Percentiles rank a stretch among this genome's conserved stretches.
These are phyloP conservation scores for Fusarium chaquense DNA, from an alignment of 2,329 filamentous ascomycete genomes.

Conservation along the genomic window DNA sequence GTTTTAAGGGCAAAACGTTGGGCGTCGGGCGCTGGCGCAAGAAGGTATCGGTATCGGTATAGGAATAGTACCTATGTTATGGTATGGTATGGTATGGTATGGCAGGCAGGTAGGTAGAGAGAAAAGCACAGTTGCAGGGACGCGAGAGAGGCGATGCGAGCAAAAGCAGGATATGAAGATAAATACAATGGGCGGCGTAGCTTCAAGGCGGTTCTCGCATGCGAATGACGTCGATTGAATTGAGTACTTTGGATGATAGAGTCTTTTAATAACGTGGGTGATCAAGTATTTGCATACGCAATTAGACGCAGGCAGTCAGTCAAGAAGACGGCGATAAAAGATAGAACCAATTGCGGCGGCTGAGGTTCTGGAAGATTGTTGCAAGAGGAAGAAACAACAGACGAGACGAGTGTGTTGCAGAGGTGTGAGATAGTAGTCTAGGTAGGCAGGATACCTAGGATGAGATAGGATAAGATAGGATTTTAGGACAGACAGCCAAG, in stretches of 20 bases:
- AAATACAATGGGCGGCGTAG: conserved; percentile 17
- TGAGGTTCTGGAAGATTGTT: conserved; percentile 34
- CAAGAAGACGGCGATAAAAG: conserved; percentile 10
- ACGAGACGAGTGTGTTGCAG: conserved; percentile 28
- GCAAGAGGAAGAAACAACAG: conserved; percentile 34
- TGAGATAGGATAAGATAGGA: conserved; percentile 12
- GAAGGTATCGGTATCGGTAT: conserved; percentile 31
- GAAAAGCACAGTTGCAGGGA: background rate
- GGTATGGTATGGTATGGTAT: background rate
- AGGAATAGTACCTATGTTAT: background rate
- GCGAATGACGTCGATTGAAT: conserved; percentile 38
- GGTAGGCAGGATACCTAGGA: conserved; percentile 5
- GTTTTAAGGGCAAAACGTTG: conserved; percentile 42
- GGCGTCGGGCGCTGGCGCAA: conserved; percentile 30
- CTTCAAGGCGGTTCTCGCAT: conserved; percentile 22
- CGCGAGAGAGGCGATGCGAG: background rate
- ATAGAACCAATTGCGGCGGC: conserved; percentile 26
- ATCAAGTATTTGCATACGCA: conserved; percentile 11
- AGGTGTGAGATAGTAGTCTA: background rate
- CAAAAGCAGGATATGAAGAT: conserved; percentile 2
- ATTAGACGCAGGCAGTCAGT: conserved; percentile 1
- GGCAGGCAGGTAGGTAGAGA: background rate
- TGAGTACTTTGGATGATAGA: background rate
- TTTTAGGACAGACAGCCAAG: conserved; percentile 1
- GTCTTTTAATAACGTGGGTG: background rate